Conservation (phyloP, 1,284 basidiomycete species). For the Rhodotorula sp. region DNA sequence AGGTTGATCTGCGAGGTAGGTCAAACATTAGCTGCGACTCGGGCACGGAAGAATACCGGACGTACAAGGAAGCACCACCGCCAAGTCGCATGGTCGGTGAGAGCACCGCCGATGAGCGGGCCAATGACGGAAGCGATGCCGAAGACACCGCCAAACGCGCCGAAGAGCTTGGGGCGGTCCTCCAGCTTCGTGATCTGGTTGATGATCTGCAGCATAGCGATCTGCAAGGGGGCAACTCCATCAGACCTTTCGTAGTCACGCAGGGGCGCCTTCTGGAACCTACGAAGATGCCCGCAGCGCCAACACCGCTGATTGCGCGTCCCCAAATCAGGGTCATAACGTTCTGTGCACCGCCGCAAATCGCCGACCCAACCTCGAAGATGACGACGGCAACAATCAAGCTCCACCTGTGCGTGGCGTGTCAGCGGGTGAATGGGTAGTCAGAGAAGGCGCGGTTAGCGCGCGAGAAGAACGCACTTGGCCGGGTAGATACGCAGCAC, state of each 20-base stretch:
- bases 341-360: conserved; percentile 56
- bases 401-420: conserved; percentile 7
- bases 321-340: conserved; percentile 57
- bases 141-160: conserved; percentile 50
- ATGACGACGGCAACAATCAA: conserved; percentile 55
- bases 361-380: conserved; percentile 57
- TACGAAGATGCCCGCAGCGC: conserved; percentile 57
- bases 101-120: conserved; percentile 51
- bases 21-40: too few species aligned
- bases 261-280: neutral
- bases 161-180: conserved; percentile 54
- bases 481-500: conserved; percentile 50
- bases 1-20: conserved; percentile 7
- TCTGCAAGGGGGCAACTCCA: neutral
- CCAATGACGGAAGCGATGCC: conserved; percentile 53
- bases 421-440: neutral
- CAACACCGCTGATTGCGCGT: conserved; percentile 57
- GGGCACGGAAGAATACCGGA: too few species aligned
- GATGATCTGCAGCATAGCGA: conserved; percentile 47
- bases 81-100: conserved; percentile 56
- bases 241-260: neutral
- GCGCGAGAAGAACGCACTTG: conserved; percentile 52
- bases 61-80: conserved; percentile 47
- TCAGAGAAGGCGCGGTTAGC: conserved; percentile 21
- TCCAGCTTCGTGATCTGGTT: conserved; percentile 54